These are phyloP conservation scores for Noccaea caerulescens DNA, from an alignment of 345 rosid species.

Conservation along the genomic window DNA sequence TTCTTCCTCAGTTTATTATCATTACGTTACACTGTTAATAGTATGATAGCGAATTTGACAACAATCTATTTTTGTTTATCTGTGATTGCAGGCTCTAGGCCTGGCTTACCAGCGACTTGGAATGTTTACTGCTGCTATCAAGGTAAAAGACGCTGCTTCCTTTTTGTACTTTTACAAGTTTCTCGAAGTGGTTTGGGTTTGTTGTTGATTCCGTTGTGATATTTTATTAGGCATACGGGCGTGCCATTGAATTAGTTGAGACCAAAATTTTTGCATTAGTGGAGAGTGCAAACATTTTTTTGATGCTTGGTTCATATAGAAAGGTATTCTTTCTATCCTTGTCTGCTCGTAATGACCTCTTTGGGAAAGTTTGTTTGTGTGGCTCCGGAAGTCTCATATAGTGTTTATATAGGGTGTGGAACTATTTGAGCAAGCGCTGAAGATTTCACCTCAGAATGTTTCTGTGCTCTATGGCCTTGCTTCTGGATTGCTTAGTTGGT, in stretches of 20 bases:
- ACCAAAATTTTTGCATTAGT: constrained; percentile 66
- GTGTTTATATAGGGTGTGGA: constrained; percentile 74
- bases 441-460: constrained; percentile 72
- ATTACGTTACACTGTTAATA: constrained; percentile 17
- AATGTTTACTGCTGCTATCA: constrained; percentile 92
- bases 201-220: constrained; percentile 3
- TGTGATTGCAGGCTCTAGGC: constrained; percentile 73
- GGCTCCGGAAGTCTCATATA: constrained; percentile 26
- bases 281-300: constrained; percentile 88
- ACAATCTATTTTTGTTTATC: neutral
- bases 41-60: constrained; percentile 14
- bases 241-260: constrained; percentile 86
- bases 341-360: neutral
- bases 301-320: constrained; percentile 87
- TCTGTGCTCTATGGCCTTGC: constrained; percentile 86
- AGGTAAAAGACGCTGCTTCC: constrained; percentile 50
- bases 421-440: constrained; percentile 72
- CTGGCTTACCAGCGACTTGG: constrained; percentile 93
- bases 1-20: neutral
- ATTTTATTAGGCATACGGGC: constrained; percentile 72
- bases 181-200: constrained; percentile 11
- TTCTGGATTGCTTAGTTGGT: constrained; percentile 78
- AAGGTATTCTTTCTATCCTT: constrained; percentile 55
- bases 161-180: neutral
- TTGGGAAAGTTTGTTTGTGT: constrained; percentile 23